phyloP scores from a whole-genome alignment of 2,329 filamentous ascomycete species.

The Alternaria conjuncta region DNA sequence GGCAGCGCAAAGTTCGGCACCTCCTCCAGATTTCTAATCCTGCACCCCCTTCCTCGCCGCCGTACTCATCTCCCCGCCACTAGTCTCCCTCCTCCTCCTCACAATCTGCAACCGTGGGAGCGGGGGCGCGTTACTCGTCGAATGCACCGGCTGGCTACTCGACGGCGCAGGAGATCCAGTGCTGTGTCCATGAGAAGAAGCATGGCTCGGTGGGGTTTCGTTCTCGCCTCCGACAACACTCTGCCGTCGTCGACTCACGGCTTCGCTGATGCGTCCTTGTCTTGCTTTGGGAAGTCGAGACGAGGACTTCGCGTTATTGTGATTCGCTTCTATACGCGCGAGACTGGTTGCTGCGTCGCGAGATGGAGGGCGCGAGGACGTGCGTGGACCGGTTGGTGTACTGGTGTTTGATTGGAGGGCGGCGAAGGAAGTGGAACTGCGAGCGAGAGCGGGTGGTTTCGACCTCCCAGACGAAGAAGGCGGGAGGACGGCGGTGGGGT shows the following conservation, averaged over 20 bases:
- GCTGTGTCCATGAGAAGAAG: not conserved
- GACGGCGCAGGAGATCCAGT: not conserved
- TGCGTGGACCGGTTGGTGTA: conserved; percentile 25
- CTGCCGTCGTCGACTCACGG: conserved; percentile 32
- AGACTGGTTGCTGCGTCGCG: conserved; percentile 37
- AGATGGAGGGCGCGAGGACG: conserved; percentile 33
- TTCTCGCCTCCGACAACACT: conserved; percentile 37
- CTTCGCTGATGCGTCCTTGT: conserved; percentile 39
- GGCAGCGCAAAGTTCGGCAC: too few relatives aligned
- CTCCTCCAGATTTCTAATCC: conserved; percentile 17
- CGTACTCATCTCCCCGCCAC: conserved; percentile 41
- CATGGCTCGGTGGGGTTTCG: conserved; percentile 15
- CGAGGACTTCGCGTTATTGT: conserved; percentile 13
- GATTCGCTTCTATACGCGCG: conserved; percentile 32
- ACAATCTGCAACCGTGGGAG: conserved; percentile 43
- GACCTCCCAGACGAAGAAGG: conserved; percentile 24
- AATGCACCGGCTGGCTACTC: not conserved
- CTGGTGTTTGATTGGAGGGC: conserved; percentile 20
- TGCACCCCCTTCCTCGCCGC: conserved; percentile 35
- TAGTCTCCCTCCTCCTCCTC: conserved; percentile 42
- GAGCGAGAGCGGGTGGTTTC: conserved; percentile 30
- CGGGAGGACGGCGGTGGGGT: conserved; percentile 26
- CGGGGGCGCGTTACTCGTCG: conserved; percentile 22
- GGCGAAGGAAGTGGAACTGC: conserved; percentile 37
- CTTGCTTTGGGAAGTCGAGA: conserved; percentile 42